Evolutionary conservation across 2,329 filamentous ascomycete species (phyloP), one percentile per base, ranked within the genome.

Genomic region (Dothideomycetes sp.): DNA sequence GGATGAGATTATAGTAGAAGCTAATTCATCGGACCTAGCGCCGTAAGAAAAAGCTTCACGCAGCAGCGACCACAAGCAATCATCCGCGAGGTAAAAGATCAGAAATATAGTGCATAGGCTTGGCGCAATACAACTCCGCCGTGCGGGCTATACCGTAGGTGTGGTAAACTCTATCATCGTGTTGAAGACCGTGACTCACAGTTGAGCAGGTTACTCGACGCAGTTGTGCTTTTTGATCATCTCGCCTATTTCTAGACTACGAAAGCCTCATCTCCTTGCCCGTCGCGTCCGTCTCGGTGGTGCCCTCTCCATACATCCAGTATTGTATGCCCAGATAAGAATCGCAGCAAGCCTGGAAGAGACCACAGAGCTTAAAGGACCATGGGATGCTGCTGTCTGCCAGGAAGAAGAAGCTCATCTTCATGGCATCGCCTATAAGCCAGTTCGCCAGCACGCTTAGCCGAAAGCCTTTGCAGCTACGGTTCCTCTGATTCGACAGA

Each of bases 261-360:
- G 38, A 43, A 24, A 34, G 33, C 33, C 42, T 44, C 39, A 42
- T 38, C 35, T 47, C 46, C 19, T 34, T 46, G 9, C 22, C 30
- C 22, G 43, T 24, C 11, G 32, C 32, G 18, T 41, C 39, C 11
- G 41, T 42, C 11, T 38, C 37, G 16, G 54, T 46, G 24, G 60
- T 64, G 4, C 70, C 70, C 36, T 71, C 66, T 9, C 79, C 79
- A 57, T 82, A 87, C 61, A 80, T 66, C 52, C 73, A 70, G 60
- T 84, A 89, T 57, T 91, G 84, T 12, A 81, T 58, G 2, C 83
- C 84, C 34, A 91, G 68, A 47, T 83, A 79, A 36, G 69, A 62
- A 63, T 93, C 84, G 61, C 85, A 89, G 16, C 65, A 66, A 15
- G 83, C 81, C 66, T 91, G 84, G 61, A 91, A 87, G 40, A 86